A percentile compares a stretch with the other conserved stretches of the same genome.
These are phyloP conservation scores for Pyrenophora graminea DNA, from an alignment of 2,329 filamentous ascomycete species.

Conservation along the genomic window DNA sequence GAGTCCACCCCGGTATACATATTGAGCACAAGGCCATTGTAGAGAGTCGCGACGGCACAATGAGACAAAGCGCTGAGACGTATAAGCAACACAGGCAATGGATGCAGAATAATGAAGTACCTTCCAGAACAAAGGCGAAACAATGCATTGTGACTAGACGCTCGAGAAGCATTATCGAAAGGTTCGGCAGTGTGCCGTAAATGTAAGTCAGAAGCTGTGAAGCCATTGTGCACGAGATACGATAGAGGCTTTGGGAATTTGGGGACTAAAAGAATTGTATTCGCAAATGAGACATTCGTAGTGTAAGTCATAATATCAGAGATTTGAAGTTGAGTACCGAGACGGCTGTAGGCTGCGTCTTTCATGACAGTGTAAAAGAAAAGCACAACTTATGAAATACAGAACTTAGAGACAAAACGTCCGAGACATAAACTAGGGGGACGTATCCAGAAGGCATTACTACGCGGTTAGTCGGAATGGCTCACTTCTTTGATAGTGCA, in stretches of 20 bases:
- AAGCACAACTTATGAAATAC: no score
- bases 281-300: no score
- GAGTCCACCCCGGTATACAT: conserved; percentile 6
- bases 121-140: conserved; percentile 13
- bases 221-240: not conserved
- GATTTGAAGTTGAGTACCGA: no score
- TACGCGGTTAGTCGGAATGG: no score
- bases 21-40: conserved; percentile 14
- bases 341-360: no score
- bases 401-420: no score
- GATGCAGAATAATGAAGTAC: not conserved
- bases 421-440: no score
- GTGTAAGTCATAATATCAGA: no score
- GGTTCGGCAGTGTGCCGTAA: not conserved
- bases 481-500: no score
- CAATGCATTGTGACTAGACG: not conserved
- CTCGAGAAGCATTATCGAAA: not conserved
- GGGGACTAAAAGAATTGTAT: no score
- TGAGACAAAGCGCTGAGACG: conserved; percentile 18
- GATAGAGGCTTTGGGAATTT: not conserved
- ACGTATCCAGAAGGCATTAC: no score
- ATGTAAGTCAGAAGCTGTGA: not conserved
- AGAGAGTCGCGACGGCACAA: conserved; percentile 6
- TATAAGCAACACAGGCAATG: not conserved
- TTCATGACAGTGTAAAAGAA: no score